These are phyloP conservation scores for Parasarocladium wereldwijsianum DNA, from an alignment of 2,329 filamentous ascomycete species.

Conservation along the genomic window DNA sequence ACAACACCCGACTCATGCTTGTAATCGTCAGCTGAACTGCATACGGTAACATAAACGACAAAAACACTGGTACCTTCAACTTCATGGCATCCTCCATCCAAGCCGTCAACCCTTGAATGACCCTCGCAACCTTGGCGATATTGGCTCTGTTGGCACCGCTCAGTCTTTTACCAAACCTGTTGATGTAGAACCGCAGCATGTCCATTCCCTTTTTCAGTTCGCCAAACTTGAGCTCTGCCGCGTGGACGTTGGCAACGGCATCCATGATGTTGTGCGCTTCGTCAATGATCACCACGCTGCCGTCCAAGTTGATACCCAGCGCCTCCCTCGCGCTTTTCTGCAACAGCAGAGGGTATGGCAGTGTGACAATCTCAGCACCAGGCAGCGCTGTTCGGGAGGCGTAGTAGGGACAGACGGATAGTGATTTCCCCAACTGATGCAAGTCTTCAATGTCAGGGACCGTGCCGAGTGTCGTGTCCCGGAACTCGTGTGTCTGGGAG, in stretches of 20 bases:
- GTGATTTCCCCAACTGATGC: slow-evolving; percentile 57
- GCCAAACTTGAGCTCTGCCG: slow-evolving; percentile 55
- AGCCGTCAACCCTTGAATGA: slow-evolving; percentile 63
- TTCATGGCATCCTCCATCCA: slow-evolving; percentile 46
- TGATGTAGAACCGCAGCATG: slow-evolving; percentile 70
- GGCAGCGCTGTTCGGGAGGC: slow-evolving; percentile 77
- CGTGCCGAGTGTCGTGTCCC: slow-evolving; percentile 69
- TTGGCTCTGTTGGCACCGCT: slow-evolving; percentile 88
- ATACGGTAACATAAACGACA: not conserved
- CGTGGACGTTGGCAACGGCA: slow-evolving; percentile 76
- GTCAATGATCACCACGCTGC: slow-evolving; percentile 87
- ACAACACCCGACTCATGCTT: slow-evolving; percentile 48
- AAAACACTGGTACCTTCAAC: slow-evolving; percentile 32
- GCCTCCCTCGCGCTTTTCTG: slow-evolving; percentile 81
- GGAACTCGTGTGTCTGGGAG: slow-evolving; percentile 60
- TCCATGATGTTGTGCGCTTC: slow-evolving; percentile 98
- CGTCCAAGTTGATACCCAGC: slow-evolving; percentile 70
- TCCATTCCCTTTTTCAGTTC: slow-evolving; percentile 60
- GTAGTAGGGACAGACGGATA: slow-evolving; percentile 89
- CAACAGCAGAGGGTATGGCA: slow-evolving; percentile 82
- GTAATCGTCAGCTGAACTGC: not conserved
- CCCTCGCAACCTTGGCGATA: slow-evolving; percentile 70
- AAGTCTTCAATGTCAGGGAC: slow-evolving; percentile 92
- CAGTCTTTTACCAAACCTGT: slow-evolving; percentile 73
- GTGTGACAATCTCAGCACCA: slow-evolving; percentile 74